A percentile compares a stretch with the other conserved stretches of the same genome.
Evolutionary conservation across 257 asterid species (phyloP).

Genomic region (Lycium ferocissimum): DNA sequence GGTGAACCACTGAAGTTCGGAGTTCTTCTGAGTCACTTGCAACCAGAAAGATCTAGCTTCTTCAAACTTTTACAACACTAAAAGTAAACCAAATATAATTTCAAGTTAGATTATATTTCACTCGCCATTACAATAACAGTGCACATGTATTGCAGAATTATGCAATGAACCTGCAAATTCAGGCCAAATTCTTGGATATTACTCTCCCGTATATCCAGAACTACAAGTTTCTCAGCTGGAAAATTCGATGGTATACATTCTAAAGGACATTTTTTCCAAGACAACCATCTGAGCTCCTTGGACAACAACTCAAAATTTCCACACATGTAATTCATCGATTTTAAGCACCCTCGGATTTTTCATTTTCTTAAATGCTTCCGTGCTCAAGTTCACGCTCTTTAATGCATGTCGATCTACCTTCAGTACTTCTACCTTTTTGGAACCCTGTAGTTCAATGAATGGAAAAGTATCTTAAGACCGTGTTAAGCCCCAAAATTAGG

Average conservation of each 20-base stretch:
- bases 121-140: not conserved
- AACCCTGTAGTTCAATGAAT: not conserved
- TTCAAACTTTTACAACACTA: not conserved
- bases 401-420: not conserved
- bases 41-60: not conserved
- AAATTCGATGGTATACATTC: not conserved
- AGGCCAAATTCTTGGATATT: not conserved
- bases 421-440: constrained; percentile 11
- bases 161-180: not conserved
- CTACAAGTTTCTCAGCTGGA: not conserved
- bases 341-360: not conserved
- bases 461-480: not conserved
- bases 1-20: not conserved
- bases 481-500: too few species aligned
- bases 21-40: not conserved
- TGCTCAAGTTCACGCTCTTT: not conserved
- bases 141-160: not conserved
- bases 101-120: not conserved
- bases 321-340: too few species aligned
- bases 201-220: not conserved
- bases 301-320: too few species aligned
- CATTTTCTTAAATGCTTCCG: not conserved
- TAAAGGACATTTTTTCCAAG: not conserved
- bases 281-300: too few species aligned
- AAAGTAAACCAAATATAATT: not conserved